These are phyloP conservation scores for Croton setiger DNA, from an alignment of 441 rosid genomes.

Conservation along the genomic window DNA sequence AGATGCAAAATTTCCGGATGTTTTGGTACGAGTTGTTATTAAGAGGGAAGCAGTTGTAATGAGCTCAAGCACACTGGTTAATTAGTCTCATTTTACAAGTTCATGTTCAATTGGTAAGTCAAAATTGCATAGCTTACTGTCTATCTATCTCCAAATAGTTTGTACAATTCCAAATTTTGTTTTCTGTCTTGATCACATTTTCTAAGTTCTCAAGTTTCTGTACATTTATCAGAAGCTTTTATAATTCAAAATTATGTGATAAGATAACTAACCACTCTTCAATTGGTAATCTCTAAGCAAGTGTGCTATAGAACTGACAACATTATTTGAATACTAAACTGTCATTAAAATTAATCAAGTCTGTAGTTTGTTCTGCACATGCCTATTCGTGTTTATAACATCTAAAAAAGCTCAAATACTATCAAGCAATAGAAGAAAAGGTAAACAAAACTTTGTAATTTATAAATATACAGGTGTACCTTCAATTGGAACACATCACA, in stretches of 20 bases:
- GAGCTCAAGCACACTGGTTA: slow-evolving; percentile 16
- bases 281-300: neutral
- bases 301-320: neutral
- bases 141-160: slow-evolving; percentile 10
- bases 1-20: neutral
- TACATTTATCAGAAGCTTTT: neutral
- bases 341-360: neutral
- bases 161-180: slow-evolving; percentile 8
- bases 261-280: neutral
- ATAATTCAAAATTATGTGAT: neutral
- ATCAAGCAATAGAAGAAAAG: neutral
- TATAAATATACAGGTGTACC: neutral
- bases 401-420: neutral
- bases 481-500: neutral
- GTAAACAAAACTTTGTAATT: too few species aligned
- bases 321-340: neutral
- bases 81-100: slow-evolving; percentile 4
- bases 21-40: neutral
- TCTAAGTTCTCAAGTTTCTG: neutral
- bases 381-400: neutral
- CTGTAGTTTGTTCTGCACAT: neutral
- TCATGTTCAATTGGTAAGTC: slow-evolving; percentile 14
- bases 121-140: slow-evolving; percentile 7
- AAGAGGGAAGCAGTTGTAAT: slow-evolving; percentile 20
- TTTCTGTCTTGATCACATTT: slow-evolving; percentile 1